These are phyloP conservation scores for Paramecium octaurelia DNA, from an alignment of 73 alveolate genomes.

Conservation along the genomic window DNA sequence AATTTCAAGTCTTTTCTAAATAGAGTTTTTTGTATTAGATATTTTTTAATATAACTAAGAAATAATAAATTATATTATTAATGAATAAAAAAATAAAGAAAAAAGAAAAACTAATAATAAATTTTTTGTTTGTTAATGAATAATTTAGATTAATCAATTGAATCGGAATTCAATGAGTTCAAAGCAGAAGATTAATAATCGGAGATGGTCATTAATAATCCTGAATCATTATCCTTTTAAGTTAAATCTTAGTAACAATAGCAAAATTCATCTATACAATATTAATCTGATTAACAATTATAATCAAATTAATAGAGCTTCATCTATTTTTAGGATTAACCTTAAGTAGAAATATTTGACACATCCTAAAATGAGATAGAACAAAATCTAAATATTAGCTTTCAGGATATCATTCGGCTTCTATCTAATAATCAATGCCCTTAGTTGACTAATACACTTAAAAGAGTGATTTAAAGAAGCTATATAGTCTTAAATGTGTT, in stretches of 20 bases:
- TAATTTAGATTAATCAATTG: not conserved
- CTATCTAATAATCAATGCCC: constrained; percentile 18
- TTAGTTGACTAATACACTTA: not conserved
- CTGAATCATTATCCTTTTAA: not conserved
- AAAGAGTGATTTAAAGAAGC: not conserved
- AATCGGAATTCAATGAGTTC: not conserved
- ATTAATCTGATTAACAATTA: not conserved
- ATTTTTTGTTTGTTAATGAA: constrained; percentile 1
- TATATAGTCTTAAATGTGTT: not conserved
- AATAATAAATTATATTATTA: not conserved
- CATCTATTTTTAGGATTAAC: not conserved
- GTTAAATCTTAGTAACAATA: not conserved
- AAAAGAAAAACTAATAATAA: not conserved
- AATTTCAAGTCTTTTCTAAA: too few species aligned
- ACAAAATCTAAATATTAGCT: not conserved
- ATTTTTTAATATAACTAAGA: too few species aligned
- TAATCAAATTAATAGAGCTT: not conserved
- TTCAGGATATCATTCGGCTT: not conserved
- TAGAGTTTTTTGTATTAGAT: too few species aligned
- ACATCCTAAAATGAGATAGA: not conserved
- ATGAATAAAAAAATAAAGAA: not conserved
- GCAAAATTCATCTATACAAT: not conserved
- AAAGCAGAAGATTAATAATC: not conserved
- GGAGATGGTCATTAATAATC: not conserved
- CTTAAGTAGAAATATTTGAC: not conserved